Evolutionary conservation across 108 stramenopile genomes (phyloP), one percentile per base, ranked within the genome.

Genomic region (Cyclostephanos invisitatus): DNA sequence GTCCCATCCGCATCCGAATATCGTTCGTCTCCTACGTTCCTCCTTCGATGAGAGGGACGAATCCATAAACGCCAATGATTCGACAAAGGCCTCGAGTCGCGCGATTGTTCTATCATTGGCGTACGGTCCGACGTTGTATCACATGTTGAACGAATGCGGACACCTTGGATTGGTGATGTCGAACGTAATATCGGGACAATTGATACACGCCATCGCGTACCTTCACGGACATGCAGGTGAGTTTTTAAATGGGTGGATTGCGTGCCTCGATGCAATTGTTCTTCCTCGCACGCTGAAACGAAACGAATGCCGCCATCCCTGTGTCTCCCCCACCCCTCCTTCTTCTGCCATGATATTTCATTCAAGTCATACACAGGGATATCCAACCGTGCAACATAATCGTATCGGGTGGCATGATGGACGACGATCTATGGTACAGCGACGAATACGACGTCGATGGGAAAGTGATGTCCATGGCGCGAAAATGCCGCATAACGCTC

Each of bases 321-420:
- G n/a, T n/a, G 32, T 32, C 32, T 4, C 2, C 32, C 4, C 4
- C 32, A 32, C 32, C 4, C 32, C 2, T 32, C 32, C 2, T 32
- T 32, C 32, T 32, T 32, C 32, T 4, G 32, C 32, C 4, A 3
- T 3, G 3, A 32, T 32, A 32, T 32, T 32, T 4, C 32, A 4
- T 32, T 32, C 32, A 3, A 40, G 90, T 92, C 7, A 79, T 95
- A 50, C 94, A 95, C 64, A 72, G 94, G 20, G 94, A 95, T 69
- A 91, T 95, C 70, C 90, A 94, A 55, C 94, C 94, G 3, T 81
- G 75, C 62, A 95, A 95, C 70, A 77, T 81, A 0, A 66, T 81
- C 32, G 64, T 81, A 22, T 70, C 80, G 6, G 80, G 73, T 0
- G 37, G 72, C 8, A 27, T 21, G 25, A 35, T 70, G 7, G 58